Base-by-base conservation (phyloP, 2,329 filamentous ascomycete genomes). In the Aureobasidium sp. region DNA sequence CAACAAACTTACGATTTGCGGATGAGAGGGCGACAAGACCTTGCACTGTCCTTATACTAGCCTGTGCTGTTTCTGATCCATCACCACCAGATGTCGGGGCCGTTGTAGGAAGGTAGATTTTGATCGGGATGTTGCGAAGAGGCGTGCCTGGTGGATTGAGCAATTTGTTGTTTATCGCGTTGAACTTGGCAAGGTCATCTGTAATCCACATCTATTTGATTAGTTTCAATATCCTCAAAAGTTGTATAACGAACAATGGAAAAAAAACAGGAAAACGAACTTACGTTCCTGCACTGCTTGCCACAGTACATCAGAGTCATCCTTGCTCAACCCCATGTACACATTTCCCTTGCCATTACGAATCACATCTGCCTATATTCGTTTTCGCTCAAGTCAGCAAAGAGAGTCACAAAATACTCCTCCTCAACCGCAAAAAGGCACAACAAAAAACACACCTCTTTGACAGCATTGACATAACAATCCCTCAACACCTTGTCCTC, bases 261-360 rank as follows among this genome's bases (percentile, higher is more conserved):
- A n/a, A n/a, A n/a, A n/a, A n/a, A n/a, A n/a, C n/a, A n/a, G n/a
- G n/a, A n/a, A n/a, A n/a, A n/a, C n/a, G n/a, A n/a, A 74, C 81
- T 65, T 75, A 87, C 84, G 89, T 67, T 89, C 84, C 72, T 87
- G 82, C 45, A 96, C 89, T 11, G 89, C 83, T 66, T 87, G 83
- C 91, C 92, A 97, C 37, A 97, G 80, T 36, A 87, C 84, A 8
- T 87, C 90, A 15, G 90, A 94, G 72, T 96, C 87, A 49, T 89
- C 86, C 72, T 91, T 92, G 64, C 88, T 91, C 70, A 97, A 79
- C 60, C 86, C 87, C 90, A 96, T 96, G 70, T 96, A 92, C 64
- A 89, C 87, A 72, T 93, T 91, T 17, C 90, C 91, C 60, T 89
- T 94, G 48, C 91, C 91, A 68, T 94, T 93, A 57, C 92, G 85